Evolutionary conservation across 805 yeast genomes (phyloP).

Genomic region (Candida yuanshanica): DNA sequence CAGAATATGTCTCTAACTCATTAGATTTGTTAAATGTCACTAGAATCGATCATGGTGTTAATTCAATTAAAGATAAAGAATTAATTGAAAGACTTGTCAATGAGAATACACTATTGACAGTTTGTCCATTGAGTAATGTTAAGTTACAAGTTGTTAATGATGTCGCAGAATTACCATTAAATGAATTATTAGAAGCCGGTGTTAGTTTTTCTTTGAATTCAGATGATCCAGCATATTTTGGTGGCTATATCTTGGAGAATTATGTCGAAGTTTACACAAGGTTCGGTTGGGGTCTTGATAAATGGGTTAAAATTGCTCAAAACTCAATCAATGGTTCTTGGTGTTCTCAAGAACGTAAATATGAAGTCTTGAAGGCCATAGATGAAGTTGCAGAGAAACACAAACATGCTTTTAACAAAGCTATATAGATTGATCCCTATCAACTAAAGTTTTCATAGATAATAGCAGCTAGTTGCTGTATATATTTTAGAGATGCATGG

Average conservation of each 20-base stretch:
- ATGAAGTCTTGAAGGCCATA: constrained; percentile 38
- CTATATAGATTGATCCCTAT: too few relatives aligned
- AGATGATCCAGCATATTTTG: constrained; percentile 80
- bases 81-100: constrained; percentile 53
- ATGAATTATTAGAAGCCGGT: constrained; percentile 49
- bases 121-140: constrained; percentile 77
- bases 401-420: neutral
- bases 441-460: too few relatives aligned
- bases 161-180: constrained; percentile 62
- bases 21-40: constrained; percentile 54
- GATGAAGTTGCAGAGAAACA: constrained; percentile 37
- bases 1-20: constrained; percentile 55
- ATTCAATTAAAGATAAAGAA: constrained; percentile 48
- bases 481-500: too few relatives aligned
- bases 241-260: constrained; percentile 78
- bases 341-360: constrained; percentile 55
- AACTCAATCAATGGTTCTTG: constrained; percentile 71
- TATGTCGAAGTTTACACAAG: constrained; percentile 59
- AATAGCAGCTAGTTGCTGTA: too few relatives aligned
- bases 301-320: constrained; percentile 60
- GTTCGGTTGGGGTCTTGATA: constrained; percentile 53
- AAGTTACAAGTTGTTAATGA: constrained; percentile 68
- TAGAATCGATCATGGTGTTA: constrained; percentile 80
- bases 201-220: constrained; percentile 74
- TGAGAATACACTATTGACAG: constrained; percentile 51